A percentile compares a stretch with the other conserved stretches of the same genome.
phyloP scores from a whole-genome alignment of 1,284 basidiomycete genomes.

The Austroboletus niveus region DNA sequence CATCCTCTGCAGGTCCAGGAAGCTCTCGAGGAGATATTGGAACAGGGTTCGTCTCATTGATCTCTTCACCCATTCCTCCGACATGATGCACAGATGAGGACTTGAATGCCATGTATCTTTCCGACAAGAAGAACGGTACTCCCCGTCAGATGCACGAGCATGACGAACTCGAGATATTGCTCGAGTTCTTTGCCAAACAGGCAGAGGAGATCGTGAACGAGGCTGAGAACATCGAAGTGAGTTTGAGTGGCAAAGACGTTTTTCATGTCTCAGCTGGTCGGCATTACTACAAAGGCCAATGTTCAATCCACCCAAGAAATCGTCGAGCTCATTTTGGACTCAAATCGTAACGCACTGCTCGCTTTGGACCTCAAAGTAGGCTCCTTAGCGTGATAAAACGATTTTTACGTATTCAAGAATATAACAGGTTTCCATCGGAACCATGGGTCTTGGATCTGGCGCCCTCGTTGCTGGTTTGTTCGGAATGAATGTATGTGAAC shows the following conservation, averaged over 20 bases:
- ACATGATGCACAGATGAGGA: conserved; percentile 73
- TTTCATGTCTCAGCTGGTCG: conserved; percentile 2
- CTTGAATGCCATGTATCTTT: conserved; percentile 88
- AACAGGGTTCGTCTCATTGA: conserved; percentile 61
- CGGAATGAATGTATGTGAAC: conserved; percentile 86
- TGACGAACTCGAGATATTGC: conserved; percentile 88
- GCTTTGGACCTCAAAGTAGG: conserved; percentile 86
- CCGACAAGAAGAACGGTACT: conserved; percentile 66
- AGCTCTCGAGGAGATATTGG: conserved; percentile 85
- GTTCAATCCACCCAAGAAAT: conserved; percentile 97
- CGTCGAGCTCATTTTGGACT: conserved; percentile 94
- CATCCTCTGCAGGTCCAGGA: conserved; percentile 67
- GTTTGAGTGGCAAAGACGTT: conserved; percentile 16
- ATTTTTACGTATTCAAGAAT: conserved; percentile 3
- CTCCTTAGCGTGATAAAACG: conserved; percentile 5
- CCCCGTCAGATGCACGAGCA: conserved; percentile 72
- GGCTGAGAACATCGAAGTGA: conserved; percentile 82
- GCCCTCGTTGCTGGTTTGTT: conserved; percentile 92
- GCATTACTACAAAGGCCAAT: conserved; percentile 57
- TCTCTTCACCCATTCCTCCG: conserved; percentile 1
- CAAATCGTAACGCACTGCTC: conserved; percentile 90
- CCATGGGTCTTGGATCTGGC: conserved; percentile 90
- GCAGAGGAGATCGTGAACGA: conserved; percentile 95
- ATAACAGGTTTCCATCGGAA: conserved; percentile 82
- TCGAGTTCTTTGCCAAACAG: conserved; percentile 95